Evolutionary conservation across 768 basidiomycete genomes (phyloP).

Genomic region (Mycena galericulata): DNA sequence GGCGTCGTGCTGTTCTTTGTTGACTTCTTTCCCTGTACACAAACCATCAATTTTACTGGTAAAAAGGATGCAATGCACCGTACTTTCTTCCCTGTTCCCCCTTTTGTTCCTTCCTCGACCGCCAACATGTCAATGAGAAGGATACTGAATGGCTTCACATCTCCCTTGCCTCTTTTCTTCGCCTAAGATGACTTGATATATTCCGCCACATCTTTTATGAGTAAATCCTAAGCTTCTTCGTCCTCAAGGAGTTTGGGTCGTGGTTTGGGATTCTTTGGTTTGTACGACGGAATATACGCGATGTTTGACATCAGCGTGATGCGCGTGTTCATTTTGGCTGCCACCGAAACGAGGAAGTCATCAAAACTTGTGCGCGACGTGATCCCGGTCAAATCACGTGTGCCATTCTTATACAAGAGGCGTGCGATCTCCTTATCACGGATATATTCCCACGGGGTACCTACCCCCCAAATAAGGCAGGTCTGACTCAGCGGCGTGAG

Average conservation of each 20-base stretch:
- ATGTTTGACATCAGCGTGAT: background rate
- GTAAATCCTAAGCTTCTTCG: background rate
- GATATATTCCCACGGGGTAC: no score
- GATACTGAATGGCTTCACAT: background rate
- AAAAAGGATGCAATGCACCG: background rate
- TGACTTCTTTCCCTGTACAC: background rate
- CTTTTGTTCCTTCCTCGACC: background rate
- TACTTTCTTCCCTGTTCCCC: background rate
- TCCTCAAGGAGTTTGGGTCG: constrained; percentile 4
- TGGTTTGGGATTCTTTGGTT: constrained; percentile 9
- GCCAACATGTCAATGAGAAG: background rate
- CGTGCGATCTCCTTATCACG: no score
- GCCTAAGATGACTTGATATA: background rate
- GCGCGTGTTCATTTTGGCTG: background rate
- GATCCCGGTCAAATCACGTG: background rate
- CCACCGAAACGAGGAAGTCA: background rate
- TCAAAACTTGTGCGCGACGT: background rate
- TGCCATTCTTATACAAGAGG: constrained; percentile 8
- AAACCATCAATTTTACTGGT: no score
- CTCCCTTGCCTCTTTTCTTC: constrained; percentile 10
- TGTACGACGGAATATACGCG: background rate
- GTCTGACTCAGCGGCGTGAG: no score
- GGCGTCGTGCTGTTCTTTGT: background rate
- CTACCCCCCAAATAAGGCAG: no score
- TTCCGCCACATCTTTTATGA: background rate